A percentile compares a stretch with the other conserved stretches of the same genome.
phyloP scores from a whole-genome alignment of 352 stramenopile species.

The Nothophytophthora sp. region DNA sequence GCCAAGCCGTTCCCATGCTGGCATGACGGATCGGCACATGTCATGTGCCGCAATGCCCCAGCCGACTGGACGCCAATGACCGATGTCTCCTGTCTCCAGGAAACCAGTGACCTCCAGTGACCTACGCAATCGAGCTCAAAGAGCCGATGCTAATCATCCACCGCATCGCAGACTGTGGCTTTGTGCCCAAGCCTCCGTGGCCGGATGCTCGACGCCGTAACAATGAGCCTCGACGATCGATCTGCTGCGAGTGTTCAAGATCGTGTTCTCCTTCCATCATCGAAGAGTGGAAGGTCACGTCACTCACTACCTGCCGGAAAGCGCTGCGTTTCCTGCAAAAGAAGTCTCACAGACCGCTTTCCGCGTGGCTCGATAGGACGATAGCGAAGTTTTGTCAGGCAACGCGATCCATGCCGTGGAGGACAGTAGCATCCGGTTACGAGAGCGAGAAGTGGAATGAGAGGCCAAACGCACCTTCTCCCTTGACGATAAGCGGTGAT shows the following conservation, averaged over 20 bases:
- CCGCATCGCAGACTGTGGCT: slow-evolving; percentile 11
- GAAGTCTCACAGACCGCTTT: slow-evolving; percentile 26
- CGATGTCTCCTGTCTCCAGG: too few relatives aligned
- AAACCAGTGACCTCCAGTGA: too few relatives aligned
- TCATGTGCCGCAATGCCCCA: slow-evolving; percentile 32
- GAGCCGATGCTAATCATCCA: slow-evolving; percentile 23
- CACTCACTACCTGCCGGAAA: slow-evolving; percentile 7
- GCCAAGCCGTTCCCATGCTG: slow-evolving; percentile 44
- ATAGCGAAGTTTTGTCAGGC: slow-evolving; percentile 29
- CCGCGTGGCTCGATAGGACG: slow-evolving; percentile 35
- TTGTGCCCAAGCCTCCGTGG: slow-evolving; percentile 9
- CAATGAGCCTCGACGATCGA: slow-evolving; percentile 50
- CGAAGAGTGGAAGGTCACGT: slow-evolving; percentile 26
- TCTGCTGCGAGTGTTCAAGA: slow-evolving; percentile 38
- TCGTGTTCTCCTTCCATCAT: slow-evolving; percentile 50
- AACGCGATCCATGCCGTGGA: slow-evolving; percentile 34
- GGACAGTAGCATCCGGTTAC: slow-evolving; percentile 26
- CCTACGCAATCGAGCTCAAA: slow-evolving; percentile 8
- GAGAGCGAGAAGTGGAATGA: slow-evolving; percentile 40
- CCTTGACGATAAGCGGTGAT: slow-evolving; percentile 56
- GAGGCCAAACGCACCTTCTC: slow-evolving; percentile 48
- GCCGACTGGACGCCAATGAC: slow-evolving; percentile 27
- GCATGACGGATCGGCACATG: slow-evolving; percentile 35
- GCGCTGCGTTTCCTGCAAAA: slow-evolving; percentile 28
- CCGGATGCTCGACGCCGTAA: slow-evolving; percentile 23